A percentile compares a stretch with the other conserved stretches of the same genome.
Conservation (phyloP, 345 rosid genomes). For the Sonneratia alba region DNA sequence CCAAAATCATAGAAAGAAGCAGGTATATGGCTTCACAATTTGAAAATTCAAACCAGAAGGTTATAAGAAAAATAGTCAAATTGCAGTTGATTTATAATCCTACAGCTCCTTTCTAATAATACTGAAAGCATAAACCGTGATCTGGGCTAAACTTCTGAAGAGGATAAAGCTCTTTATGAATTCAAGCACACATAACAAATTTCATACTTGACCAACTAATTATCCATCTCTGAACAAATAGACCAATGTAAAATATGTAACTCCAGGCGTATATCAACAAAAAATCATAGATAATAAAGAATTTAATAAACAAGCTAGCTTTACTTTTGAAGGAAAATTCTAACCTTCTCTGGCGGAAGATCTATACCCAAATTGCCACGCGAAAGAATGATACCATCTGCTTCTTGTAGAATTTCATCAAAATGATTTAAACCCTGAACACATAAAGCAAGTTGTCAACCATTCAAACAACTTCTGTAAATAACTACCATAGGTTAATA, state of each 20-base stretch:
- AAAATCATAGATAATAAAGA: not conserved
- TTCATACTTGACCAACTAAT: not conserved
- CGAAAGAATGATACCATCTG: constrained; percentile 96
- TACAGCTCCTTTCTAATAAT: not conserved
- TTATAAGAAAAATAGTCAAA: not conserved
- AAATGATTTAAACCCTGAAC: constrained; percentile 82
- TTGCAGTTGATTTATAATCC: not conserved
- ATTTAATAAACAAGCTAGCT: not conserved
- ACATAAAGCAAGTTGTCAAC: not conserved
- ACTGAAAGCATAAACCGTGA: not conserved
- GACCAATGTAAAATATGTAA: not conserved
- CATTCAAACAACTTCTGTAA: not conserved
- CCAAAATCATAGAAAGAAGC: not conserved
- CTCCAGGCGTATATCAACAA: not conserved
- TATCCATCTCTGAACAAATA: not conserved
- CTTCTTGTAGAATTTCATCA: constrained; percentile 97
- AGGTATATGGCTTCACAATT: not conserved
- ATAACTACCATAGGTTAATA: not conserved
- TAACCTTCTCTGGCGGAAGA: constrained; percentile 96
- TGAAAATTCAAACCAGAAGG: not conserved
- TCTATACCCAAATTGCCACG: constrained; percentile 97
- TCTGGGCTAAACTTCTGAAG: not conserved
- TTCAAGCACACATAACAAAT: not conserved
- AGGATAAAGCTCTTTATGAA: not conserved
- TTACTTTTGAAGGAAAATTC: constrained; percentile 9